phyloP scores from a whole-genome alignment of 805 yeast species.

The Ascoidea asiatica region DNA sequence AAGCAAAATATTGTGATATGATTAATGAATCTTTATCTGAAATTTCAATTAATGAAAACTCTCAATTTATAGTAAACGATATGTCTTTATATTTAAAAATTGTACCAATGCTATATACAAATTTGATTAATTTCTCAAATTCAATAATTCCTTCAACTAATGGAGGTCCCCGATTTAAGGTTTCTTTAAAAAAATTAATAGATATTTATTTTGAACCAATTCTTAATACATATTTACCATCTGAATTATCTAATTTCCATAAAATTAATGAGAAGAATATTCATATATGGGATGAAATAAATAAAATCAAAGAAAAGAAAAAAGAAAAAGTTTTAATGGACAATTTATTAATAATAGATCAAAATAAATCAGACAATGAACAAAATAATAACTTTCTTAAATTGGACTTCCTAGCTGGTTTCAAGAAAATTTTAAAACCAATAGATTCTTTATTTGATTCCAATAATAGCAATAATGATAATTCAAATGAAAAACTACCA shows the following conservation, averaged over 20 bases:
- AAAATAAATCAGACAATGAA: conserved; percentile 13
- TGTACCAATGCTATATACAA: conserved; percentile 15
- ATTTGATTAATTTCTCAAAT: conserved; percentile 16
- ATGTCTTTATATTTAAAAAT: conserved; percentile 2
- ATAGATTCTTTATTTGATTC: conserved; percentile 3
- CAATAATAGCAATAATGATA: conserved; percentile 17
- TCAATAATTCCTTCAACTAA: conserved; percentile 23
- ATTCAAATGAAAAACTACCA: conserved; percentile 15
- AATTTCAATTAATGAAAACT: not conserved
- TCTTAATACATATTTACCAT: conserved; percentile 19
- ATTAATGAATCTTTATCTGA: conserved; percentile 11
- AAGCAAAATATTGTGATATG: conserved; percentile 12
- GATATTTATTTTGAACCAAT: conserved; percentile 24
- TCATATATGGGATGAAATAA: conserved; percentile 25
- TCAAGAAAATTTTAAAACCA: conserved; percentile 41
- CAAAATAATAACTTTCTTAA: conserved; percentile 20
- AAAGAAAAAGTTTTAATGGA: conserved; percentile 25
- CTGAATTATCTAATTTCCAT: conserved; percentile 19
- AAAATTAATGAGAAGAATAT: conserved; percentile 18
- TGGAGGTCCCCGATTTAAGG: conserved; percentile 21
- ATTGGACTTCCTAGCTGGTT: conserved; percentile 44
- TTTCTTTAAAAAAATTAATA: conserved; percentile 18
- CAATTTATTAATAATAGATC: conserved; percentile 16
- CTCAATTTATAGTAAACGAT: conserved; percentile 2
- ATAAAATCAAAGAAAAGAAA: conserved; percentile 22